Evolutionary conservation across 108 stramenopile species (phyloP).

Genomic region (Pinguiococcus pyrenoidosus): DNA sequence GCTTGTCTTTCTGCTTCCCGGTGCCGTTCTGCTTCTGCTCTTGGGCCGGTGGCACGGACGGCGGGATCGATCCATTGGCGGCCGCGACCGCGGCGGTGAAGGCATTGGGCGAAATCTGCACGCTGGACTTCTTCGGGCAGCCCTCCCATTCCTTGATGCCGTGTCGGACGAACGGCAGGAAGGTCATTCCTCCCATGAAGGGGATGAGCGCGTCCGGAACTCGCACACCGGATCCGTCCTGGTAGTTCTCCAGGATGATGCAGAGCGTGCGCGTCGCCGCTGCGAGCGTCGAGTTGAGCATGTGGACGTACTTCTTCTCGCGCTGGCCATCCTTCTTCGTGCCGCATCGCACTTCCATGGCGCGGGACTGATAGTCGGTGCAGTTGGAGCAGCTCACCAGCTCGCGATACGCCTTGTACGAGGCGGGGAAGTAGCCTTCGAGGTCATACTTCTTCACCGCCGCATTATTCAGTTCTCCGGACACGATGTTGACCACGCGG

Average conservation of each 20-base stretch:
- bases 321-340: conserved; percentile 51
- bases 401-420: conserved; percentile 90
- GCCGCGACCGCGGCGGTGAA: conserved; percentile 3
- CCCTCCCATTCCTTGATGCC: conserved; percentile 38
- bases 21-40: not conserved
- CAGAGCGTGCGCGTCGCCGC: conserved; percentile 97
- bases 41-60: not conserved
- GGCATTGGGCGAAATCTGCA: conserved; percentile 16
- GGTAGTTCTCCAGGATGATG: conserved; percentile 91
- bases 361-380: conserved; percentile 90
- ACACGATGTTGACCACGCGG: conserved; percentile 93
- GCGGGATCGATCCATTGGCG: not conserved
- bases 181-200: conserved; percentile 95
- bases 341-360: conserved; percentile 85
- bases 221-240: conserved; percentile 74
- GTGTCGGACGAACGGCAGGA: conserved; percentile 89
- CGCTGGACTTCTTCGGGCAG: conserved; percentile 15
- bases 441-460: conserved; percentile 98
- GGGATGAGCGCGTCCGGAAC: conserved; percentile 90
- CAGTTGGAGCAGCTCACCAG: conserved; percentile 97
- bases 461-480: conserved; percentile 90
- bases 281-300: conserved; percentile 93
- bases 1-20: conserved; percentile 4
- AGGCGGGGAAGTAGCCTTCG: conserved; percentile 97
- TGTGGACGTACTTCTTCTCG: conserved; percentile 81